Evolutionary conservation across 2,329 filamentous ascomycete species (phyloP), one percentile per base, ranked within the genome.

Genomic region (Apiospora phragmitis): DNA sequence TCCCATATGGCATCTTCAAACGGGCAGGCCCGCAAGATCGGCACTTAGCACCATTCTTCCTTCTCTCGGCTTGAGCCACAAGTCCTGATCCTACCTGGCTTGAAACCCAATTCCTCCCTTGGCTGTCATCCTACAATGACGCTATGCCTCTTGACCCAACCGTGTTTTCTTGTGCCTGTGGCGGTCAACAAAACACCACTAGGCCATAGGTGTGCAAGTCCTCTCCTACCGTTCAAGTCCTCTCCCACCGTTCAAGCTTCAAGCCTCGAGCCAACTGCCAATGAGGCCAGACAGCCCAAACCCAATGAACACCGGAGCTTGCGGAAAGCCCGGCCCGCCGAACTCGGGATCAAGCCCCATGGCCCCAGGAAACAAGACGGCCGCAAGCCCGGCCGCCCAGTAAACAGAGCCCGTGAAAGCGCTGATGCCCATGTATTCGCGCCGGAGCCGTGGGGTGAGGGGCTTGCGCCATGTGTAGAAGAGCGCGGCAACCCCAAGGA

Each of bases 331-430:
- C 0, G 83, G 81, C 9, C 82, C 80, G 12, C 83, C 83, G 71
- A 83, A 84, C 74, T 85, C 83, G 0, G 82, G 81, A 49, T 85
- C 83, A 7, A 83, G 77, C 12, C 83, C 83, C 72, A 77, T 79
- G 5, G 81, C 79, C 21, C 78, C 80, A 9, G 83, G 83, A 70
- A 78, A 84, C 42, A 82, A 69, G 66, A 79, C 78, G 45, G 82
- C 78, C 21, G 75, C 72, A 35, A 83, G 73, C 16, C 82, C 83
- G 26, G 82, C 79, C 14, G 81, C 69, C 83, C 83, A 85, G 78
- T 85, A 85, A 29, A 83, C 76, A 68, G 79, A 79, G 0, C 82
- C 82, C 6, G 79, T 76, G 67, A 84, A 79, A 14, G 80, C 77
- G 2, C 80, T 80, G 35, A 76, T 74, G 26, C 73, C 70, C 69